Percentiles rank a stretch among this genome's conserved stretches.
These are phyloP conservation scores for Cyberlindnera euphorbiiphila DNA, from an alignment of 805 yeast species.

Conservation along the genomic window DNA sequence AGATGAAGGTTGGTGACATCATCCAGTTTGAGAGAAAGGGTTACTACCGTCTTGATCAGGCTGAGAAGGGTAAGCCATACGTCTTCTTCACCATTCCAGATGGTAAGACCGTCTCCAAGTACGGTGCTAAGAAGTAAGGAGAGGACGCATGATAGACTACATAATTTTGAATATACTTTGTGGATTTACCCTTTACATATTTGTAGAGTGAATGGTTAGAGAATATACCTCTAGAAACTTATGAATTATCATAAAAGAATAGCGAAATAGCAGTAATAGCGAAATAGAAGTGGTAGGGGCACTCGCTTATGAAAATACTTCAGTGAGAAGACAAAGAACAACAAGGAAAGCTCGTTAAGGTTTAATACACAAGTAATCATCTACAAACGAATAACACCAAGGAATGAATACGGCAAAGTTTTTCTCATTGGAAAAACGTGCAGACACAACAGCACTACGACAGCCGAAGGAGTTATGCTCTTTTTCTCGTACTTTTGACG, in stretches of 20 bases:
- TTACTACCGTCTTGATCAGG: slow-evolving; percentile 77
- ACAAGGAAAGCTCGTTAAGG: no score
- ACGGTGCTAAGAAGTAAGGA: slow-evolving; percentile 41
- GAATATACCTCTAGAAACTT: no score
- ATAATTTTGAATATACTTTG: no score
- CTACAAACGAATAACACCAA: no score
- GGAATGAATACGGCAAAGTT: slow-evolving; percentile 16
- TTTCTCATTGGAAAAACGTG: slow-evolving; percentile 32
- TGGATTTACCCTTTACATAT: no score
- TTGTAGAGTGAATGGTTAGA: no score
- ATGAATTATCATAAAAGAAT: no score
- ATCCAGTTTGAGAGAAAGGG: slow-evolving; percentile 98
- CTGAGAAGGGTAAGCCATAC: slow-evolving; percentile 56
- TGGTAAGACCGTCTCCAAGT: slow-evolving; percentile 77
- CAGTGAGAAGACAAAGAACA: no score
- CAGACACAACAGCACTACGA: slow-evolving; percentile 64
- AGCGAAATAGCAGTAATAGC: no score
- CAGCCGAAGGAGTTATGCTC: slow-evolving; percentile 82
- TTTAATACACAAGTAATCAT: no score
- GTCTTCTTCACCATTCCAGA: slow-evolving; percentile 94
- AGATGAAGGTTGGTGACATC: slow-evolving; percentile 79
- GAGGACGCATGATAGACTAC: not conserved
- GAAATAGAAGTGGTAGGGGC: no score
- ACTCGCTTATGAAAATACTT: no score
- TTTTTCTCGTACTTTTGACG: slow-evolving; percentile 60